A percentile compares a stretch with the other conserved stretches of the same genome.
Evolutionary conservation across 352 stramenopile genomes (phyloP).

Genomic region (Phytophthora boehmeriae): DNA sequence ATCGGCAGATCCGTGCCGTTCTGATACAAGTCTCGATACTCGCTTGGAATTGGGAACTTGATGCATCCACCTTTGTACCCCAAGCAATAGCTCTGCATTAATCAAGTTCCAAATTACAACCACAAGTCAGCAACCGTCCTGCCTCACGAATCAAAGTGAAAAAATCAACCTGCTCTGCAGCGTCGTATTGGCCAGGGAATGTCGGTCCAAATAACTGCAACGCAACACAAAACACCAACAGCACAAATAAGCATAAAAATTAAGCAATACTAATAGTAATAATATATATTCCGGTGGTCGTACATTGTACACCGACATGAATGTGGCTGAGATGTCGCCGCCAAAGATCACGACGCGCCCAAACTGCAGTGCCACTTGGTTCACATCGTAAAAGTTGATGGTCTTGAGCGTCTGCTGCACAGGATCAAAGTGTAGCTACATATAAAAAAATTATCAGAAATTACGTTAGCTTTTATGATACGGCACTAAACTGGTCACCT

Average conservation of each 20-base stretch:
- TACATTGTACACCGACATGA: constrained; percentile 91
- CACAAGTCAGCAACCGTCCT: neutral
- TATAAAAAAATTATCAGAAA: neutral
- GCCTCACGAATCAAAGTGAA: too few relatives aligned
- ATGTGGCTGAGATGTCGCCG: constrained; percentile 75
- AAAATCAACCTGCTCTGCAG: constrained; percentile 49
- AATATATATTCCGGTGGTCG: constrained; percentile 1
- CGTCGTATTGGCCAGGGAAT: constrained; percentile 81
- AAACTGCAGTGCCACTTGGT: constrained; percentile 79
- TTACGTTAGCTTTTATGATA: neutral
- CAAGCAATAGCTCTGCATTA: constrained; percentile 67
- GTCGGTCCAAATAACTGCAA: constrained; percentile 83
- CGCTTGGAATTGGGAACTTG: constrained; percentile 77
- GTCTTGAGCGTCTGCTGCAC: constrained; percentile 68
- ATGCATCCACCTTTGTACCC: constrained; percentile 75
- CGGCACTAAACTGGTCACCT: constrained; percentile 31
- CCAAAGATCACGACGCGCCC: constrained; percentile 86
- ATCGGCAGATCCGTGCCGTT: constrained; percentile 80
- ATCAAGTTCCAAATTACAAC: neutral
- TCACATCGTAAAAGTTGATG: constrained; percentile 85
- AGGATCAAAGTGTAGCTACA: constrained; percentile 70
- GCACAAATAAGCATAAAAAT: too few relatives aligned
- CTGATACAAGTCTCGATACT: constrained; percentile 77
- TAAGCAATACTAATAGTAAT: too few relatives aligned
- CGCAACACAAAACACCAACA: neutral